These are phyloP conservation scores for Suillus brevipes DNA, from an alignment of 768 basidiomycete genomes.

Conservation along the genomic window DNA sequence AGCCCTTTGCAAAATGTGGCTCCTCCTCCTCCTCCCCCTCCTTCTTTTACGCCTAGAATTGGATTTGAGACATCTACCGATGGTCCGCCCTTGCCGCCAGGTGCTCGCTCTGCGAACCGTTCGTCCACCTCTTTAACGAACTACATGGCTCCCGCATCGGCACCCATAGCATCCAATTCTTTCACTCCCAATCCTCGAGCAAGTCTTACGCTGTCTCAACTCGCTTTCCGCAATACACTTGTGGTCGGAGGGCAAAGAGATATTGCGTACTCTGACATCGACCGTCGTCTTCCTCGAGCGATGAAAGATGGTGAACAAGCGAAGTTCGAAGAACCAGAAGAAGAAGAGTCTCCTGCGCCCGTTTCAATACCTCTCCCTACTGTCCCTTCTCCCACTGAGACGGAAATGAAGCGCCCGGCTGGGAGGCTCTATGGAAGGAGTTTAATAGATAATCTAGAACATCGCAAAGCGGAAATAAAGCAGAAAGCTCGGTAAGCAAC, in stretches of 20 bases:
- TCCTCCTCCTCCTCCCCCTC: conserved; percentile 33
- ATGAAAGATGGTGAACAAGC: conserved; percentile 78
- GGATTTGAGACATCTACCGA: conserved; percentile 68
- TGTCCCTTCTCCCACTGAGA: conserved; percentile 33
- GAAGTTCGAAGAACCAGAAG: conserved; percentile 42
- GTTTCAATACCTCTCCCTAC: conserved; percentile 32
- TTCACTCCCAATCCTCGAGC: conserved; percentile 78
- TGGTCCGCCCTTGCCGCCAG: conserved; percentile 77
- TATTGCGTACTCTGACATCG: conserved; percentile 60
- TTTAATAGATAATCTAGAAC: conserved; percentile 87
- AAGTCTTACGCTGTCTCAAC: conserved; percentile 74
- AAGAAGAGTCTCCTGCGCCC: conserved; percentile 37
- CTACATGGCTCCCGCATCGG: conserved; percentile 33
- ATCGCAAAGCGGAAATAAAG: conserved; percentile 78
- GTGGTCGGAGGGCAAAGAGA: conserved; percentile 67
- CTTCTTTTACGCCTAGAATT: conserved; percentile 41
- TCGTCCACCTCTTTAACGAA: conserved; percentile 41
- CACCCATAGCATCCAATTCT: conserved; percentile 55
- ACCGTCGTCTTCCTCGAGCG: conserved; percentile 65
- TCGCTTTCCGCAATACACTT: conserved; percentile 83
- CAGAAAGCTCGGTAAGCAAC: conserved; percentile 75
- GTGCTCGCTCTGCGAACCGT: conserved; percentile 59
- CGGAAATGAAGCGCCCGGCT: conserved; percentile 49
- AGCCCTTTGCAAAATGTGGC: conserved; percentile 68
- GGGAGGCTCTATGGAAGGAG: conserved; percentile 87